Evolutionary conservation across 768 basidiomycete species (phyloP).

Genomic region (Boletus speciosus): DNA sequence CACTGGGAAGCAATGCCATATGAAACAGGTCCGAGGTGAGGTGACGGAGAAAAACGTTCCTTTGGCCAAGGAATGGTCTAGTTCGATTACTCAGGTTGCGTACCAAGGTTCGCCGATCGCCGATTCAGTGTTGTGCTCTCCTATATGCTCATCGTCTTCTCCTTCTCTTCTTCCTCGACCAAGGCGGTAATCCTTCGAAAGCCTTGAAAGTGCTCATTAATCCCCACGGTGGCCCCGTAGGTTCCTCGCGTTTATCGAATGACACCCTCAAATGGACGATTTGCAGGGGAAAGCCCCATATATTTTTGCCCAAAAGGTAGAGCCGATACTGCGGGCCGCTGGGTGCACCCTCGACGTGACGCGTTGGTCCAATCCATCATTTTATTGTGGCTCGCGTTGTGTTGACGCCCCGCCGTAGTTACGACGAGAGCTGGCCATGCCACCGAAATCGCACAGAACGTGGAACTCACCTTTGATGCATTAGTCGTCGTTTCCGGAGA

Average conservation of each 20-base stretch:
- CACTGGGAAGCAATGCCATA: slow-evolving; percentile 37
- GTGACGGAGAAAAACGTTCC: slow-evolving; percentile 34
- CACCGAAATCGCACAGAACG: slow-evolving; percentile 52
- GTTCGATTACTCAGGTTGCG: slow-evolving; percentile 49
- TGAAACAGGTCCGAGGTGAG: slow-evolving; percentile 39
- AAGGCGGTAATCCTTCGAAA: slow-evolving; percentile 53
- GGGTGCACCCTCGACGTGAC: slow-evolving; percentile 59
- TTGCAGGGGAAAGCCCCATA: slow-evolving; percentile 57
- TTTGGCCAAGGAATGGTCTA: slow-evolving; percentile 49
- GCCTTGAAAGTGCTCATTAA: slow-evolving; percentile 72
- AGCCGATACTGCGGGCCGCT: slow-evolving; percentile 71
- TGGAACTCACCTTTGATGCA: slow-evolving; percentile 64
- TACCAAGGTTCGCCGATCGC: slow-evolving; percentile 49
- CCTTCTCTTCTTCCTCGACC: not conserved
- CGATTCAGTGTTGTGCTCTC: not conserved
- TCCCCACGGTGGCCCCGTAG: slow-evolving; percentile 73
- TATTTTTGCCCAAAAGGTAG: slow-evolving; percentile 54
- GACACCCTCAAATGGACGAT: not conserved
- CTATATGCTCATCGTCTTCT: slow-evolving; percentile 2
- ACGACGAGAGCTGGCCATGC: slow-evolving; percentile 67
- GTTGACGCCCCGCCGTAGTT: slow-evolving; percentile 37
- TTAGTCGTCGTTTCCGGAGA: slow-evolving; percentile 79
- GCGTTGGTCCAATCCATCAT: slow-evolving; percentile 41
- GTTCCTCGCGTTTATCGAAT: slow-evolving; percentile 21
- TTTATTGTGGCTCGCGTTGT: not conserved